These are phyloP conservation scores for Pelagophyceae sp. DNA, from an alignment of 352 stramenopile species.

Conservation along the genomic window DNA sequence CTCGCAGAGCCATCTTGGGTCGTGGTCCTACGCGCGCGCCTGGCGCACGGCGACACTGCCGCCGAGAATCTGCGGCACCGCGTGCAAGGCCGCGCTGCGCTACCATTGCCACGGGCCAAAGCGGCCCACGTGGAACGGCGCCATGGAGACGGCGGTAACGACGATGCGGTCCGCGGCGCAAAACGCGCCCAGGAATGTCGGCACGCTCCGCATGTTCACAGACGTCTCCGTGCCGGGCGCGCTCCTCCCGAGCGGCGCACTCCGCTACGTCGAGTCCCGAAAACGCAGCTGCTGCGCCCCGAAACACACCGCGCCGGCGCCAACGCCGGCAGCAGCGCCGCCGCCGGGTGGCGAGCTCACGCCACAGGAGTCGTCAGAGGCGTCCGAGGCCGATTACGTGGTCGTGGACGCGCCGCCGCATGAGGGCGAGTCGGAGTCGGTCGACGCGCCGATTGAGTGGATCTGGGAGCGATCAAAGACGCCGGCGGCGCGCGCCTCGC, in stretches of 20 bases:
- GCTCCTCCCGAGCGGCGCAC: neutral
- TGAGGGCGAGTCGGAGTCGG: no score
- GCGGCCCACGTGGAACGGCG: constrained; percentile 3
- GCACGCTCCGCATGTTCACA: neutral
- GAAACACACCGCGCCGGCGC: no score
- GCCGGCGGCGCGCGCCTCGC: neutral
- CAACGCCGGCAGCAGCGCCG: no score
- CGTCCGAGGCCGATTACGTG: no score
- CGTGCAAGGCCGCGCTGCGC: neutral
- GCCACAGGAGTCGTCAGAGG: no score
- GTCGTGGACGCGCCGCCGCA: neutral
- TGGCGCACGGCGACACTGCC: neutral
- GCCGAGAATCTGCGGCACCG: neutral
- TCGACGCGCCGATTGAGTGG: constrained; percentile 1
- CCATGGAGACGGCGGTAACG: constrained; percentile 5
- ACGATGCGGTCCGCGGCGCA: neutral
- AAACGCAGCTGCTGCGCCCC: no score
- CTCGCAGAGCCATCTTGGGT: neutral
- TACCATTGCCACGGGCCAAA: neutral
- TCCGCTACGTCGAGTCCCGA: neutral
- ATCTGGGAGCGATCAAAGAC: neutral
- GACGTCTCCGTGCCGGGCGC: neutral
- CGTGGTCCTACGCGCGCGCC: neutral
- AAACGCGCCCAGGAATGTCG: neutral
- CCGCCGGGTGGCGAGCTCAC: no score